Base-by-base conservation (phyloP, 345 rosid genomes). In the Populus tremula region DNA sequence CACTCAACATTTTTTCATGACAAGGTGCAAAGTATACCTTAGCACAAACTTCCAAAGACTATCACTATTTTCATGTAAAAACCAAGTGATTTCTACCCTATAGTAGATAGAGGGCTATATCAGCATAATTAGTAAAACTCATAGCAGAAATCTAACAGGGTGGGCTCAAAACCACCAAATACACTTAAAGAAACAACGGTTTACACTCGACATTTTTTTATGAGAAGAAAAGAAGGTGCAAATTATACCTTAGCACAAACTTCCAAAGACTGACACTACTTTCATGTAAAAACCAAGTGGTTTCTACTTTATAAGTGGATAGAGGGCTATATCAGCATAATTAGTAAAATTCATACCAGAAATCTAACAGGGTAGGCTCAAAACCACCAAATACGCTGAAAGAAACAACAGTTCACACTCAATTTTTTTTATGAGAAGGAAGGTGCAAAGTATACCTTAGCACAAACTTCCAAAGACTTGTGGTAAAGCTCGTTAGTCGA, bases 401-500 rank as follows among this genome's bases (percentile, higher is more conserved):
- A 36, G 33, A 25, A 45, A 62, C 47, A 59, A 18, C 56, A 38
- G 31, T 56, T 39, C 17, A 38, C 16, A 23, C 63, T n/a, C 29
- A n/a, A 25, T 11, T 59, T 59, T 59, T 8, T 1, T 59, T 23
- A 10, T 38, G 31, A 25, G 33, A 17, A 63, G 31, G 18, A 62
- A 25, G 39, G 21, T 14, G 13, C 47, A 59, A 23, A 11, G 11
- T 6, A 45, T 69, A 81, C 84, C 84, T 78, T 82, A 7, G 63
- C 25, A n/a, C 38, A 64, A 67, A 69, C 76, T 74, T 77, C 78
- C 64, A 82, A 54, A 25, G 81, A 77, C 69, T 82, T 78, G 69
- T 35, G 73, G 33, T 82, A 82, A 12, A 78, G 75, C 63, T 72
- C 81, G 31, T 78, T 82, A 35, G 20, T 59, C 1, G 84, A 76